Conservation (phyloP, 208 protist species). For the Acanthamoeba royreba region DNA sequence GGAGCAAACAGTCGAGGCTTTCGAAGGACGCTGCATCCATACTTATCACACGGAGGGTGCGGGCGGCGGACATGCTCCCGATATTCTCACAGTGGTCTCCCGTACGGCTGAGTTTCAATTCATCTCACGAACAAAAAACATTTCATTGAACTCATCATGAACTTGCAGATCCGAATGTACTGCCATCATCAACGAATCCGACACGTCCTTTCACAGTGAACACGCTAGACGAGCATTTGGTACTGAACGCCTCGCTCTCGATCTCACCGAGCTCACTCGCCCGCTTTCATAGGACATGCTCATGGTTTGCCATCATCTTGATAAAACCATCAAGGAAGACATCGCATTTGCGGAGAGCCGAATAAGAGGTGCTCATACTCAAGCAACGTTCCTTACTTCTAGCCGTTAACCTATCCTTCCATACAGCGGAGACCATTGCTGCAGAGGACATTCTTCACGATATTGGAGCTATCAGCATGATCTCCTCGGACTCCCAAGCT, state of each 20-base stretch:
- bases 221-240: slow-evolving; percentile 73
- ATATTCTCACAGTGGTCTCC: slow-evolving; percentile 60
- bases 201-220: slow-evolving; percentile 71
- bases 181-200: slow-evolving; percentile 72
- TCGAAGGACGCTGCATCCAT: slow-evolving; percentile 73
- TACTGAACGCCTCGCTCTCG: no score
- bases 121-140: not conserved
- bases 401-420: no score
- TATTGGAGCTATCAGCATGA: slow-evolving; percentile 71
- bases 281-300: slow-evolving; percentile 64
- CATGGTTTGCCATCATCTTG: slow-evolving; percentile 76
- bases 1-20: slow-evolving; percentile 69
- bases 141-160: not conserved
- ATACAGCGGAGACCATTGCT: slow-evolving; percentile 55
- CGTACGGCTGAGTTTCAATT: not conserved
- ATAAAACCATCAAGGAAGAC: slow-evolving; percentile 68
- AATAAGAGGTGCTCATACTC: slow-evolving; percentile 46
- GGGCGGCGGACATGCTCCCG: slow-evolving; percentile 72
- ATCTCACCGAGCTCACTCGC: not conserved
- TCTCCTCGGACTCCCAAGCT: slow-evolving; percentile 74
- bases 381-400: no score
- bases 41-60: slow-evolving; percentile 76
- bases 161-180: slow-evolving; percentile 53
- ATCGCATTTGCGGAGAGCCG: slow-evolving; percentile 71
- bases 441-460: slow-evolving; percentile 72